Percentiles rank a stretch among this genome's conserved stretches.
phyloP scores from a whole-genome alignment of 164 flowering plant species.

The Cinnamomum chago region DNA sequence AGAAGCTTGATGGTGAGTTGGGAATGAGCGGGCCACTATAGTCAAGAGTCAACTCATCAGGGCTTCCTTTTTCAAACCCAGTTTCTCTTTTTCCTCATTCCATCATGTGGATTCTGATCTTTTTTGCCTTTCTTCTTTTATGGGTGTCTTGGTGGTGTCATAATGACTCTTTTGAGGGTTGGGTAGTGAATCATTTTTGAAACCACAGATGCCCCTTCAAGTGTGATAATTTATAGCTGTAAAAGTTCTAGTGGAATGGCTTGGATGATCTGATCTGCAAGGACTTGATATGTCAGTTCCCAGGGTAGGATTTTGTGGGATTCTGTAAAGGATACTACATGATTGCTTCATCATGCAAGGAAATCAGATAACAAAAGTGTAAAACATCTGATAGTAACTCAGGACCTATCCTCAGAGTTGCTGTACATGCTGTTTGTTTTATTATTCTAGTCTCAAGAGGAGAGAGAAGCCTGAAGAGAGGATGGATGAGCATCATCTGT shows the following conservation, averaged over 20 bases:
- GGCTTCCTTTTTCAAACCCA: background rate
- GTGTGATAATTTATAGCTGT: background rate
- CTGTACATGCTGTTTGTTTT: background rate
- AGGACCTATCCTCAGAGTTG: background rate
- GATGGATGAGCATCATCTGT: no score
- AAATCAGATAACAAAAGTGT: background rate
- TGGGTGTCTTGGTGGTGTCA: constrained; percentile 6
- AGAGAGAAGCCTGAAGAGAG: no score
- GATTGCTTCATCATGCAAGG: constrained; percentile 11
- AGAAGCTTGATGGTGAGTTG: background rate
- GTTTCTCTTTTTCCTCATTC: background rate
- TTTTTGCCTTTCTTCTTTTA: background rate
- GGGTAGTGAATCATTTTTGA: constrained; percentile 13
- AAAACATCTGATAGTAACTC: background rate
- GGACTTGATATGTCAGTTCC: background rate
- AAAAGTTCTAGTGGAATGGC: constrained; percentile 1
- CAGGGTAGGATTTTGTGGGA: background rate
- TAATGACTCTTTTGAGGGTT: constrained; percentile 5
- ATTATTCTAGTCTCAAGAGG: no score
- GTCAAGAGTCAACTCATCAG: constrained; percentile 1
- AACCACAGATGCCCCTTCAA: constrained; percentile 1
- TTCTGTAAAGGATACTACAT: background rate
- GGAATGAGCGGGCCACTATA: background rate
- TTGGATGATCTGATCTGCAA: background rate
- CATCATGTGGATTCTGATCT: constrained; percentile 3